phyloP scores from a whole-genome alignment of 1,284 basidiomycete genomes.

The Puccinia triticina region DNA sequence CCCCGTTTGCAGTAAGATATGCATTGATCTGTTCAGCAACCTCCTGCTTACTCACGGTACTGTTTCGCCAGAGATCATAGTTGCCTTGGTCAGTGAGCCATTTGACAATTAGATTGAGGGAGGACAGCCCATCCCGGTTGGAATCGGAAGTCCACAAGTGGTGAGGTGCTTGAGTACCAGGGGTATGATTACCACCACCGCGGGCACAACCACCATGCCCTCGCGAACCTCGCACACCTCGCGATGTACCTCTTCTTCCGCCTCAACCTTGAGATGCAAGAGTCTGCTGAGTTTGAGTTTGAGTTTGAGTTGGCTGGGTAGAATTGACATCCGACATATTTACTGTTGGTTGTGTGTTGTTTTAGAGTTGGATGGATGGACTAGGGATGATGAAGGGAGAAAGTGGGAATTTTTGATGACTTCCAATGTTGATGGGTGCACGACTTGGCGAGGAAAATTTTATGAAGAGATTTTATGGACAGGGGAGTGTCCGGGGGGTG shows the following conservation, averaged over 20 bases:
- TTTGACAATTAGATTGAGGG: neutral
- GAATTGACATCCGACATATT: neutral
- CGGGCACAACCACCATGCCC: neutral
- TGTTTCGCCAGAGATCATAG: neutral
- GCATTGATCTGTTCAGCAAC: neutral
- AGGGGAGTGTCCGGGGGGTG: neutral
- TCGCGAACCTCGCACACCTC: too few species aligned
- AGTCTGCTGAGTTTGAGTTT: neutral
- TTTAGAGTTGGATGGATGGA: too few species aligned
- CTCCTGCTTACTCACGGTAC: neutral
- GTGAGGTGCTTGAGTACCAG: neutral
- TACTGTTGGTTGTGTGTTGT: neutral
- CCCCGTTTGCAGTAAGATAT: neutral
- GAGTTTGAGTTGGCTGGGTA: neutral
- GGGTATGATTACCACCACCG: neutral
- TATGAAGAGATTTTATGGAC: neutral
- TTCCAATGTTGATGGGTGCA: too few species aligned
- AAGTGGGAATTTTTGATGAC: too few species aligned
- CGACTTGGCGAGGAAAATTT: too few species aligned
- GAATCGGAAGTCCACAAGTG: neutral
- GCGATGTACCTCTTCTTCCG: too few species aligned
- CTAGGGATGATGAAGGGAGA: too few species aligned
- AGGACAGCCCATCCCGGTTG: neutral
- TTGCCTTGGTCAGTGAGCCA: too few species aligned
- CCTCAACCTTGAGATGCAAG: neutral